A percentile compares a stretch with the other conserved stretches of the same genome.
Evolutionary conservation across 345 rosid species (phyloP).

Genomic region (Dipteronia sinensis): DNA sequence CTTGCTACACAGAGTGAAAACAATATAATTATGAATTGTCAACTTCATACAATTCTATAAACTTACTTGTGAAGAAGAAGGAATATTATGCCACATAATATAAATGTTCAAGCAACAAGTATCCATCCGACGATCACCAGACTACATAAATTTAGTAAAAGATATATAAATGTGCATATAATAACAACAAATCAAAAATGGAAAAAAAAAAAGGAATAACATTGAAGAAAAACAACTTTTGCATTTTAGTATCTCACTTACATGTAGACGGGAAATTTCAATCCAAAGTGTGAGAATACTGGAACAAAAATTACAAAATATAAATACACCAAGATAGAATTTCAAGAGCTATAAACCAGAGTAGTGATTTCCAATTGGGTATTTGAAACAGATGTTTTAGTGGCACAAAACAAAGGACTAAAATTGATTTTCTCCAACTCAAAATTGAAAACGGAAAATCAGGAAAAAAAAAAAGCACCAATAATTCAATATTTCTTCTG

Average conservation of each 20-base stretch:
- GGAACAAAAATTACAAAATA: constrained; percentile 23
- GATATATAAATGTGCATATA: neutral
- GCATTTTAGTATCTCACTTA: constrained; percentile 39
- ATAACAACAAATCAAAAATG: neutral
- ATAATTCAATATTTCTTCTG: too few relatives aligned
- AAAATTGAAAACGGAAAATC: too few relatives aligned
- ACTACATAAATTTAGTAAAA: constrained; percentile 44
- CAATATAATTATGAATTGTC: neutral
- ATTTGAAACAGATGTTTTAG: too few relatives aligned
- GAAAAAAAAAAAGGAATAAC: neutral
- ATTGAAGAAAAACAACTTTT: neutral
- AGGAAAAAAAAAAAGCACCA: too few relatives aligned
- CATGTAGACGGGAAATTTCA: constrained; percentile 80
- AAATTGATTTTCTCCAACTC: too few relatives aligned
- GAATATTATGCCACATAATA: constrained; percentile 83
- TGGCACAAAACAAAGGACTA: too few relatives aligned
- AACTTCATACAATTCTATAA: neutral
- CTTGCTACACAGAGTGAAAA: neutral
- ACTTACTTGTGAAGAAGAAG: constrained; percentile 91
- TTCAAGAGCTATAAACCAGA: too few relatives aligned
- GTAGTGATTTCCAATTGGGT: too few relatives aligned
- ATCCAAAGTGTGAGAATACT: constrained; percentile 76
- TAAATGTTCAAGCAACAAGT: constrained; percentile 85
- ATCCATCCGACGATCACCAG: constrained; percentile 87
- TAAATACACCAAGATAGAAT: neutral